Evolutionary conservation across 2,329 filamentous ascomycete species (phyloP).

Genomic region (Beauveria varroae): DNA sequence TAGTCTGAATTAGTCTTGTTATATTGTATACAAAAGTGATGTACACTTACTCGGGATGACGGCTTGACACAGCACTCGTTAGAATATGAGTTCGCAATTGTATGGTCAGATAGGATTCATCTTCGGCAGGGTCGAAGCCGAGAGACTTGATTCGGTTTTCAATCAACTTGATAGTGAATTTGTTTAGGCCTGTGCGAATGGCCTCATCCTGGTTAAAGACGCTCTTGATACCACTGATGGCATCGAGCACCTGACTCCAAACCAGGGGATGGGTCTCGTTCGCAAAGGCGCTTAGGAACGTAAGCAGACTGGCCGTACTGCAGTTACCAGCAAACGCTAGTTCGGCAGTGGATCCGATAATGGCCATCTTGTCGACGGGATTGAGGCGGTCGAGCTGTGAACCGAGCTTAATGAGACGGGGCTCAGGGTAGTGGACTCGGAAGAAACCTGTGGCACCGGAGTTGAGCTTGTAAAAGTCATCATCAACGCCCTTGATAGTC

Average conservation of each 20-base stretch:
- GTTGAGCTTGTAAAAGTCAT: slow-evolving; percentile 91
- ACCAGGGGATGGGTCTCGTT: slow-evolving; percentile 80
- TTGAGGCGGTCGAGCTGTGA: slow-evolving; percentile 67
- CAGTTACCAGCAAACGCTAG: slow-evolving; percentile 82
- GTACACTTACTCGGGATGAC: slow-evolving; percentile 60
- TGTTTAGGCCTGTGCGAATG: slow-evolving; percentile 65
- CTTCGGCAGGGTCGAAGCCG: slow-evolving; percentile 75
- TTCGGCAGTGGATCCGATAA: slow-evolving; percentile 83
- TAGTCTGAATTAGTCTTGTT: slow-evolving; percentile 23
- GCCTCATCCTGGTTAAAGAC: slow-evolving; percentile 72
- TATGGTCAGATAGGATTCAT: slow-evolving; percentile 74
- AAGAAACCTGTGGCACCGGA: slow-evolving; percentile 82
- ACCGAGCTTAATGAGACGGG: slow-evolving; percentile 72
- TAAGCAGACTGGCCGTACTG: slow-evolving; percentile 71
- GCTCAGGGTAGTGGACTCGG: slow-evolving; percentile 86
- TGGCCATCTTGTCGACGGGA: slow-evolving; percentile 84
- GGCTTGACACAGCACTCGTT: slow-evolving; percentile 63
- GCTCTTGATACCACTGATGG: slow-evolving; percentile 69
- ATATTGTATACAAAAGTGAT: not conserved
- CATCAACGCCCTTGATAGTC: slow-evolving; percentile 65
- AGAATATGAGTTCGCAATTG: slow-evolving; percentile 80
- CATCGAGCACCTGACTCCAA: slow-evolving; percentile 77
- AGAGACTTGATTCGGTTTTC: slow-evolving; percentile 67
- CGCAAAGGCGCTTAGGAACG: slow-evolving; percentile 78
- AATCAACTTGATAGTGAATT: slow-evolving; percentile 72